Conservation (phyloP, 352 stramenopile species). For the Globisporangium megalacanthum region DNA sequence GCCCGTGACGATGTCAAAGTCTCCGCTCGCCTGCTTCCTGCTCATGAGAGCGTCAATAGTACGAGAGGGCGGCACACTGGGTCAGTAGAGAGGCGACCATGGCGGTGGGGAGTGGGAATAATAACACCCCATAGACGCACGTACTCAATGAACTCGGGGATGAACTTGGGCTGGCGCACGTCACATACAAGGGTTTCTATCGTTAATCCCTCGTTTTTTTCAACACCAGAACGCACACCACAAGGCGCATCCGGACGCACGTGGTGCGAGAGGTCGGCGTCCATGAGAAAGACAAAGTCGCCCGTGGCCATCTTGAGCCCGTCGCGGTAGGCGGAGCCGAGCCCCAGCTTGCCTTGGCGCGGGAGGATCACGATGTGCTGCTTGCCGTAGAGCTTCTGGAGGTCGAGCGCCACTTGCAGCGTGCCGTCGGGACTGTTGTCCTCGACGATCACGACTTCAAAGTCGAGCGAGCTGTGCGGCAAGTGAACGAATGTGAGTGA, state of each 20-base stretch:
- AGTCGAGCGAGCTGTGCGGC: constrained; percentile 81
- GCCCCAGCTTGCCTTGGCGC: constrained; percentile 93
- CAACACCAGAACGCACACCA: not conserved
- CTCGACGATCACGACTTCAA: constrained; percentile 98
- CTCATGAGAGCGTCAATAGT: constrained; percentile 8
- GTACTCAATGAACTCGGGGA: constrained; percentile 89
- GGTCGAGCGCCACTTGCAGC: constrained; percentile 88
- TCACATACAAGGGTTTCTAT: not conserved
- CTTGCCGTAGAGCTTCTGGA: constrained; percentile 90
- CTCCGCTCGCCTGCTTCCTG: constrained; percentile 64
- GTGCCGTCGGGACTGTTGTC: constrained; percentile 97
- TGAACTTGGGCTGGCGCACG: constrained; percentile 91
- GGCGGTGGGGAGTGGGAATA: not conserved
- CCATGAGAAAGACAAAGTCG: constrained; percentile 97
- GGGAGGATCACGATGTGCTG: constrained; percentile 92
- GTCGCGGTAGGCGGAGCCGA: constrained; percentile 96
- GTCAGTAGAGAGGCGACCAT: no score
- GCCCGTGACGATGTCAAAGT: constrained; percentile 95
- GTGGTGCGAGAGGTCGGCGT: constrained; percentile 98
- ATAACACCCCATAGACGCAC: not conserved
- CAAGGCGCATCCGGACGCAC: constrained; percentile 20
- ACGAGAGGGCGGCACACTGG: not conserved
- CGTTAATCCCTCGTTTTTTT: no score
- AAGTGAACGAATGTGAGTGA: not conserved
- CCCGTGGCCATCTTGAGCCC: constrained; percentile 91